Conservation (phyloP, 2,329 filamentous ascomycete species). For the Cordyceps javanica region DNA sequence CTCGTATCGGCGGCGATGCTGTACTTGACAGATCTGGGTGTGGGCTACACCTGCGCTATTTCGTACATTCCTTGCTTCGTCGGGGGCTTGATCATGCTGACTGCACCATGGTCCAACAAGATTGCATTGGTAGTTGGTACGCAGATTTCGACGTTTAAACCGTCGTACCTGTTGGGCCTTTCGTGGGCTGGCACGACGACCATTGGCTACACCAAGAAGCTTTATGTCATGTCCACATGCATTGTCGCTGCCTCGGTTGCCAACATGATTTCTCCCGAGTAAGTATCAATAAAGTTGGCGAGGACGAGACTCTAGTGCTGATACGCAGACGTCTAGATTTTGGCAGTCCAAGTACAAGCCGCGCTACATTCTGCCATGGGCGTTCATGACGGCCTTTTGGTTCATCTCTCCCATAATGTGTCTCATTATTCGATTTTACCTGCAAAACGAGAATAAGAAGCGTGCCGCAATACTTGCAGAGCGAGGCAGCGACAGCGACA, state of each 20-base stretch:
- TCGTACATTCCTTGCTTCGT: constrained; percentile 21
- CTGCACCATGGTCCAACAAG: constrained; percentile 22
- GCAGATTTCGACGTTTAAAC: constrained; percentile 25
- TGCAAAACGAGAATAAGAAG: constrained; percentile 16
- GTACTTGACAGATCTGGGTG: constrained; percentile 17
- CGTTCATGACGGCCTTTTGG: constrained; percentile 22
- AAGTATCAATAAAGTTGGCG: constrained; percentile 2
- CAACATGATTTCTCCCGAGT: constrained; percentile 25
- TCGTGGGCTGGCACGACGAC: constrained; percentile 23
- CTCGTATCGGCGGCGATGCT: constrained; percentile 19
- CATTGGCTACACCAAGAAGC: constrained; percentile 20
- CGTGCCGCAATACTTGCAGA: constrained; percentile 11
- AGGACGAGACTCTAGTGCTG: neutral
- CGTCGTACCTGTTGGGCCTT: constrained; percentile 22
- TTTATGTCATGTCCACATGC: constrained; percentile 19
- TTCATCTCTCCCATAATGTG: constrained; percentile 21
- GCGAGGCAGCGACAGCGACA: constrained; percentile 12
- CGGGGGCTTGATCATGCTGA: constrained; percentile 19
- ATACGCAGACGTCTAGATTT: constrained; percentile 13
- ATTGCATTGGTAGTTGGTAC: constrained; percentile 23
- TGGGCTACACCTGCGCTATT: constrained; percentile 22
- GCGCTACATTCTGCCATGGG: constrained; percentile 18
- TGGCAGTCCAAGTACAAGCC: constrained; percentile 20
- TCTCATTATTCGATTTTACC: constrained; percentile 20
- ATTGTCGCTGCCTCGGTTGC: constrained; percentile 19